These are phyloP conservation scores for Delphinella strobiligena DNA, from an alignment of 2,329 filamentous ascomycete genomes.

Conservation along the genomic window DNA sequence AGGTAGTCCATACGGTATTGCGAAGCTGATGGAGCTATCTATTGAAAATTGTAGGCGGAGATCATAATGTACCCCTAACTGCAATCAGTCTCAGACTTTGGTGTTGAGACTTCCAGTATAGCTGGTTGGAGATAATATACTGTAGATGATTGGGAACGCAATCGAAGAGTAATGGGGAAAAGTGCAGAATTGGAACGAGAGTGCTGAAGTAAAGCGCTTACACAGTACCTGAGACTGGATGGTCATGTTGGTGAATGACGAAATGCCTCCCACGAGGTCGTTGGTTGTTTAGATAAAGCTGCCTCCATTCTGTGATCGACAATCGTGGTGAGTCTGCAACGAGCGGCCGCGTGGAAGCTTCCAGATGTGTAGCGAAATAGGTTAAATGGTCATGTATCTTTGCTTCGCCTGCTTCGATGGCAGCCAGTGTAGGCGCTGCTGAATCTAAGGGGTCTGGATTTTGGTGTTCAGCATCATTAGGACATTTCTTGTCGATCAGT, in stretches of 20 bases:
- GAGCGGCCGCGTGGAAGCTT: conserved; percentile 16
- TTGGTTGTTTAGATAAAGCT: conserved; percentile 37
- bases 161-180: neutral
- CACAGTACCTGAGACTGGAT: conserved; percentile 52
- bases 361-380: conserved; percentile 34
- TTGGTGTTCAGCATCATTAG: too few species aligned
- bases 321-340: conserved; percentile 21
- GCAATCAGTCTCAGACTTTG: neutral
- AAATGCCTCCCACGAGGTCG: conserved; percentile 39
- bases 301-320: conserved; percentile 28
- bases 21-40: conserved; percentile 51
- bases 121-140: neutral
- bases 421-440: conserved; percentile 21
- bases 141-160: neutral
- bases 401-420: conserved; percentile 40
- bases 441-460: neutral
- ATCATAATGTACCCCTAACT: conserved; percentile 38
- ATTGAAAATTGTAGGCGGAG: conserved; percentile 57
- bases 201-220: conserved; percentile 16
- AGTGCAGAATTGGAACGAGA: neutral
- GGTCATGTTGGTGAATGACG: conserved; percentile 62
- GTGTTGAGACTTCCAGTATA: conserved; percentile 6
- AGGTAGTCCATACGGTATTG: conserved; percentile 31
- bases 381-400: conserved; percentile 36
- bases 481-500: neutral